A percentile compares a stretch with the other conserved stretches of the same genome.
phyloP scores from a whole-genome alignment of 108 stramenopile genomes.

The Cyclotella atomus region DNA sequence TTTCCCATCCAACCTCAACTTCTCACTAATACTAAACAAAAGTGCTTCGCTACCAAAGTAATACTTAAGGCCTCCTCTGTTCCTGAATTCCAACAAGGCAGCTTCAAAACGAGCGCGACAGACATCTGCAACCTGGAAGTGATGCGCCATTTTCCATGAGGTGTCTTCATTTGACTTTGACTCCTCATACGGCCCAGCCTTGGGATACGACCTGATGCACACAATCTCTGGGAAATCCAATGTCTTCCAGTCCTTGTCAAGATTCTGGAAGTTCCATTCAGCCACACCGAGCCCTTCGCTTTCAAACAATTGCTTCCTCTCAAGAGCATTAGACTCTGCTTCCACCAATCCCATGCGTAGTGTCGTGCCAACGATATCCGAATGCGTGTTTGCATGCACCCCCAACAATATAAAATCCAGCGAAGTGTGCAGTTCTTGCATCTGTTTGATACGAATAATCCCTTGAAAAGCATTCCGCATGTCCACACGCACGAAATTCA shows the following conservation, averaged over 20 bases:
- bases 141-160: not conserved
- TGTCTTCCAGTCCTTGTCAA: not conserved
- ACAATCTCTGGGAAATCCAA: slow-evolving; percentile 1
- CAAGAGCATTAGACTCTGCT: no score
- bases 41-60: not conserved
- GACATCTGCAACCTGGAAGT: not conserved
- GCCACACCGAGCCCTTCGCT: no score
- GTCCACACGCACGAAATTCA: no score
- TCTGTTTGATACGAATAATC: no score
- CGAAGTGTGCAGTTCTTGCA: no score
- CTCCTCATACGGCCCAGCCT: not conserved
- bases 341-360: no score
- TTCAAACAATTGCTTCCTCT: no score
- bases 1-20: not conserved
- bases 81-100: not conserved
- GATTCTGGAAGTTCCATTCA: not conserved
- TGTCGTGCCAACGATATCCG: no score
- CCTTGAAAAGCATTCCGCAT: no score
- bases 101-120: not conserved
- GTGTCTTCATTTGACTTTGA: not conserved
- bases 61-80: not conserved
- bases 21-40: not conserved
- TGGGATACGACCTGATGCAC: not conserved
- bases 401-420: no score
- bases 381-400: no score